These are phyloP conservation scores for Sugiyamaella paludigena DNA, from an alignment of 1,139 yeast species.

Conservation along the genomic window DNA sequence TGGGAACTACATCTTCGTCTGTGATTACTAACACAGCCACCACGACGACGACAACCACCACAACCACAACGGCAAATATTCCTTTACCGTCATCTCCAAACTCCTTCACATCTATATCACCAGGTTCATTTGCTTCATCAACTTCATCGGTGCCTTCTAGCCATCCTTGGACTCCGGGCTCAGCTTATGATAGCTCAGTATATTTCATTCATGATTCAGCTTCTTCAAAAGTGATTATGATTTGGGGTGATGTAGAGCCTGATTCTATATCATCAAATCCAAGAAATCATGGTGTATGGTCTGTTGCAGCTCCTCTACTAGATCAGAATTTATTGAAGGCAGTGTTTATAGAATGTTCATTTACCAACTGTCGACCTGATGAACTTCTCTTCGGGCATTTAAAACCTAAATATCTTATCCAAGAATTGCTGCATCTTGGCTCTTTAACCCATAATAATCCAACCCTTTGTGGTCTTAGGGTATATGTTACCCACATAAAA, in stretches of 20 bases:
- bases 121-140: constrained; percentile 8
- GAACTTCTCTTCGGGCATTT: constrained; percentile 70
- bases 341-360: constrained; percentile 76
- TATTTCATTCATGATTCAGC: constrained; percentile 47
- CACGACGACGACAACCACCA: background rate
- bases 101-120: constrained; percentile 2
- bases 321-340: constrained; percentile 45
- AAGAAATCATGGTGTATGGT: constrained; percentile 57
- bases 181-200: constrained; percentile 47
- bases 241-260: constrained; percentile 83
- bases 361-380: constrained; percentile 47
- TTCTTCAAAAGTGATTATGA: constrained; percentile 43
- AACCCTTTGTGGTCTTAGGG: constrained; percentile 46
- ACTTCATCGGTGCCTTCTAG: constrained; percentile 19
- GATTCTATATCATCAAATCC: constrained; percentile 49
- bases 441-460: constrained; percentile 17
- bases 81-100: background rate
- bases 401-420: constrained; percentile 60
- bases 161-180: constrained; percentile 20
- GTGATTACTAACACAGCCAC: background rate
- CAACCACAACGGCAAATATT: background rate
- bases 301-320: constrained; percentile 48
- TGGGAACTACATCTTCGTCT: no score
- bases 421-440: constrained; percentile 51
- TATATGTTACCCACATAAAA: constrained; percentile 73